These are phyloP conservation scores for Gossypium stocksii DNA, from an alignment of 345 rosid species.

Conservation along the genomic window DNA sequence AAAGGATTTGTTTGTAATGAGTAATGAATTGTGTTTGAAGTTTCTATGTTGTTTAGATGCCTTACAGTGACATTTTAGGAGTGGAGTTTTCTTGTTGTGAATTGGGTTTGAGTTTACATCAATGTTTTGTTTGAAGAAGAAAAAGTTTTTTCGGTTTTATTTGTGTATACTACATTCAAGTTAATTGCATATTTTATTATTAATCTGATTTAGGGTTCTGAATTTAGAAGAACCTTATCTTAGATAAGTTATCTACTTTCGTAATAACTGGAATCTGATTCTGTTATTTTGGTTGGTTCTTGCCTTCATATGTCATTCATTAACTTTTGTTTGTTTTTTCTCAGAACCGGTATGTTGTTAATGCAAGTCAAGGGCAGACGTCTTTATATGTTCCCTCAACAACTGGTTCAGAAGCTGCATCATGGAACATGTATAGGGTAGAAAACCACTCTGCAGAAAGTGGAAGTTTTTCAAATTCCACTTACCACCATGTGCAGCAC, in stretches of 20 bases:
- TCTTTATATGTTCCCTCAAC: constrained; percentile 45
- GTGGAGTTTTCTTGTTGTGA: neutral
- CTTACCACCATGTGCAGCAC: constrained; percentile 52
- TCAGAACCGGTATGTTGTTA: constrained; percentile 60
- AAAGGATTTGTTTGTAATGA: too few species aligned
- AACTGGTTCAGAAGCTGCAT: constrained; percentile 35
- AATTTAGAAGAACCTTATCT: neutral
- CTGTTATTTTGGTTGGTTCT: constrained; percentile 1
- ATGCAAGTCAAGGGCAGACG: constrained; percentile 56
- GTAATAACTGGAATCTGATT: neutral
- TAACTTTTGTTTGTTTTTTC: neutral
- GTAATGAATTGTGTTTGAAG: too few species aligned
- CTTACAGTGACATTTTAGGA: neutral
- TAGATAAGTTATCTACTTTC: neutral
- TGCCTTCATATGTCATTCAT: neutral
- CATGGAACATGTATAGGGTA: constrained; percentile 57
- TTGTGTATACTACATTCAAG: neutral
- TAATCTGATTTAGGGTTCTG: neutral
- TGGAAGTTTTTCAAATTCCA: constrained; percentile 44
- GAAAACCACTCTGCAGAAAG: constrained; percentile 52
- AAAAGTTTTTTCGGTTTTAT: neutral
- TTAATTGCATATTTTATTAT: neutral
- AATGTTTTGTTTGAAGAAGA: neutral
- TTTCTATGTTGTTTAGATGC: too few species aligned
- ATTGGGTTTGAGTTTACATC: neutral